Evolutionary conservation across 805 yeast species (phyloP).

Genomic region (Saccharomycopsis babjevae): DNA sequence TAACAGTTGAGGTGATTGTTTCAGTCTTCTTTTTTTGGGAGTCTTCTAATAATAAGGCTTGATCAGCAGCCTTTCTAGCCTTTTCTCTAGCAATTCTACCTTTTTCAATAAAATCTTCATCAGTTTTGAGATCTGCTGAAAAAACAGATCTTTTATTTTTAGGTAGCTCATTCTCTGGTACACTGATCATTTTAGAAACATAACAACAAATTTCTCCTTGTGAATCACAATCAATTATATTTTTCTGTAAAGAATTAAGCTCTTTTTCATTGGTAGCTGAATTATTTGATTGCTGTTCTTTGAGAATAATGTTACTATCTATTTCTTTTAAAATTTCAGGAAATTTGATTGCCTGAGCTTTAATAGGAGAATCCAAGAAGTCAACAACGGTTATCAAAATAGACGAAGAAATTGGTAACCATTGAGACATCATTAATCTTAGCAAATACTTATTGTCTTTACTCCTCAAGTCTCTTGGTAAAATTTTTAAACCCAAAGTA

Average conservation of each 20-base stretch:
- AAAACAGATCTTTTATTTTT: constrained; percentile 25
- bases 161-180: constrained; percentile 77
- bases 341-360: constrained; percentile 65
- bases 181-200: constrained; percentile 80
- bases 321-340: constrained; percentile 54
- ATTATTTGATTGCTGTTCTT: constrained; percentile 22
- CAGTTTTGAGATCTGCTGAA: constrained; percentile 21
- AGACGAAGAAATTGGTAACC: constrained; percentile 90
- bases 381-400: constrained; percentile 77
- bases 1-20: constrained; percentile 21
- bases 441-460: constrained; percentile 62
- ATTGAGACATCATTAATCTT: constrained; percentile 69
- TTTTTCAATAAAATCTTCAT: constrained; percentile 51
- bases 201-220: constrained; percentile 62
- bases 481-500: constrained; percentile 56
- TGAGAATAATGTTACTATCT: constrained; percentile 40
- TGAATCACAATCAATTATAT: constrained; percentile 62
- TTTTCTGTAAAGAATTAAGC: constrained; percentile 28
- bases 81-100: constrained; percentile 53
- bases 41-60: constrained; percentile 24
- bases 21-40: constrained; percentile 24
- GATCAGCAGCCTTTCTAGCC: constrained; percentile 46
- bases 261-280: constrained; percentile 1
- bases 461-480: constrained; percentile 68
- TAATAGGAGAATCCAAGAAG: constrained; percentile 71